These are phyloP conservation scores for Phytopythium ostracodes DNA, from an alignment of 352 stramenopile species.

Conservation along the genomic window DNA sequence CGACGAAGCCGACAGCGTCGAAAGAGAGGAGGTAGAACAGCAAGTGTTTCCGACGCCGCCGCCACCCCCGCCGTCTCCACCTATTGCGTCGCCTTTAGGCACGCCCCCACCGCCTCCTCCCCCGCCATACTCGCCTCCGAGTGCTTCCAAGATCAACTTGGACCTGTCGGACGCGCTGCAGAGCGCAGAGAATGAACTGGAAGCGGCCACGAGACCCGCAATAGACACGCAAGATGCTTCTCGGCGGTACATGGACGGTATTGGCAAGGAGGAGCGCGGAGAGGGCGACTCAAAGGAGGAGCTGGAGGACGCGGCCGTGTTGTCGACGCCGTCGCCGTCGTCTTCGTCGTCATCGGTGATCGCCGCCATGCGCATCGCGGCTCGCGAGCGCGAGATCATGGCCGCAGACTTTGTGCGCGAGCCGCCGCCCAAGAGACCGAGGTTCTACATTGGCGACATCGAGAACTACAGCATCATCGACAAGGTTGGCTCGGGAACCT, in stretches of 20 bases:
- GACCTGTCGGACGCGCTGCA: constrained; percentile 22
- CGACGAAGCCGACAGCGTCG: constrained; percentile 38
- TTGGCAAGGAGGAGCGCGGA: constrained; percentile 11
- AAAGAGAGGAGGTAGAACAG: constrained; percentile 17
- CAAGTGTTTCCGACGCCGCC: constrained; percentile 16
- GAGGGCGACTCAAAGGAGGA: constrained; percentile 18
- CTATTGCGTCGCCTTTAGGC: constrained; percentile 13
- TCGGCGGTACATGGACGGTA: not conserved
- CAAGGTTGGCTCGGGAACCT: constrained; percentile 83
- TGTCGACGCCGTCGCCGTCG: constrained; percentile 1
- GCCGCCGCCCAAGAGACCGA: constrained; percentile 29
- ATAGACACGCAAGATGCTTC: constrained; percentile 4
- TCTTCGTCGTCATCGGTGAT: constrained; percentile 55
- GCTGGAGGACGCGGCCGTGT: constrained; percentile 11
- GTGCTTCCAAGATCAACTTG: constrained; percentile 32
- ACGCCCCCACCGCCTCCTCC: constrained; percentile 28
- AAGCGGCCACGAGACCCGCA: not conserved
- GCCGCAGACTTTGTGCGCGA: constrained; percentile 38
- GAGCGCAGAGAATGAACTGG: constrained; percentile 1
- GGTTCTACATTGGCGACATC: constrained; percentile 85
- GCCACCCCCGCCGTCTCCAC: constrained; percentile 17
- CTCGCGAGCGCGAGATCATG: constrained; percentile 74
- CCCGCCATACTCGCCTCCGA: constrained; percentile 52
- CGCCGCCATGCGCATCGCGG: constrained; percentile 62
- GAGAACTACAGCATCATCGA: constrained; percentile 88